Evolutionary conservation across 2,329 filamentous ascomycete species (phyloP), one percentile per base, ranked within the genome.

Genomic region (Aspergillus clavatus): DNA sequence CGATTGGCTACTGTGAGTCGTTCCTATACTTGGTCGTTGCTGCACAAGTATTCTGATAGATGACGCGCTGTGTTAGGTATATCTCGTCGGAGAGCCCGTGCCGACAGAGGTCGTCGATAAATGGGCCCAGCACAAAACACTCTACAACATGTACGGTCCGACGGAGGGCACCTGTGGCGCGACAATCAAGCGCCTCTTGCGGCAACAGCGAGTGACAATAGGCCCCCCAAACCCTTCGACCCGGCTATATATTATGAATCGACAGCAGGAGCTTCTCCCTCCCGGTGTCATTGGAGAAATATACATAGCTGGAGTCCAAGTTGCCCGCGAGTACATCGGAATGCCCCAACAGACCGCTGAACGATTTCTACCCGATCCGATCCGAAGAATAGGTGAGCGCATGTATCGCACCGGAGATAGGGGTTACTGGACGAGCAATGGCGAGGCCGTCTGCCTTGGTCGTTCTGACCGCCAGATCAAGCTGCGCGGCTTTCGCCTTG

Each of bases 91-190:
- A 0, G 70, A 72, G 48, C 43, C 59, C 0, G 62, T 72, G 3
- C 55, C 65, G 1, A 65, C 69, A 48, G 29, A 37, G 4, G 47
- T 67, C 2, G 52, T 43, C 23, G 64, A 72, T 38, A 40, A 5
- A 1, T 73, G 71, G 71, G 48, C 61, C 2, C 16, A 29, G 5
- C 38, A 37, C n/a, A 58, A 47, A 21, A 28, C 21, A 1, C 19
- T 71, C 1, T 72, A 64, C 53, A 75, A 75, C 48, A 66, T 67
- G 60, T 75, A 74, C 42, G 72, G 72, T 0, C 72, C 72, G 4
- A 71, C 68, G 0, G 72, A 73, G 49, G 62, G 50, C 2, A 73
- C 68, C 0, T 65, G 63, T 40, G 67, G 65, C 5, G 63, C 65
- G 0, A 69, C 65, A 1, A 66, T 70, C 27, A 59, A 66, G 33